Percentiles rank a stretch among this genome's conserved stretches.
Conservation (phyloP, 2,329 filamentous ascomycete genomes). For the Nakataea oryzae region DNA sequence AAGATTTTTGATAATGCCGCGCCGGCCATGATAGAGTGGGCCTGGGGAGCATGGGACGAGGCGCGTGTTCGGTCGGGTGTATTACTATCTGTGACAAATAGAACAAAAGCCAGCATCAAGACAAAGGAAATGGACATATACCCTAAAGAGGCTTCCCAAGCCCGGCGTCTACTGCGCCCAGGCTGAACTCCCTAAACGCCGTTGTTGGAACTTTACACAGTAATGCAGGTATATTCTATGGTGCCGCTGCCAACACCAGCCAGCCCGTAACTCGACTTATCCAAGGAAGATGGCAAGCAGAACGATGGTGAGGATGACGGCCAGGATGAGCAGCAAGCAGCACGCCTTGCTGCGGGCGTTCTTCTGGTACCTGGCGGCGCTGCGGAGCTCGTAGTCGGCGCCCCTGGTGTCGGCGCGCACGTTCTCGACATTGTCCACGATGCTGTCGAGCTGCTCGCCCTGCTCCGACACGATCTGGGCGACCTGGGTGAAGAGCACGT, state of each 20-base stretch:
- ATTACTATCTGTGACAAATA: background rate
- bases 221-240: background rate
- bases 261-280: too few relatives aligned
- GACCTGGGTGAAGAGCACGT: constrained; percentile 96
- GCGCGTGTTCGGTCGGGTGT: background rate
- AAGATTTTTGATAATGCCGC: constrained; percentile 6
- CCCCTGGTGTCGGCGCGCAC: constrained; percentile 73
- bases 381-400: constrained; percentile 75
- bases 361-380: constrained; percentile 87
- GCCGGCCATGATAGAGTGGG: background rate
- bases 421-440: constrained; percentile 78
- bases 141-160: background rate
- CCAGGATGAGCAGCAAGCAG: constrained; percentile 79
- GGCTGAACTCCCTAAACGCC: background rate
- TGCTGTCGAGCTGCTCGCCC: constrained; percentile 77
- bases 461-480: constrained; percentile 94
- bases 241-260: too few relatives aligned
- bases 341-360: constrained; percentile 91
- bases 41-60: background rate
- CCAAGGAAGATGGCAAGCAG: constrained; percentile 77
- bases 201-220: background rate
- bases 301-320: constrained; percentile 81
- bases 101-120: background rate
- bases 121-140: constrained; percentile 3
- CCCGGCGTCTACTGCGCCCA: background rate